Evolutionary conservation across 345 rosid species (phyloP).

Genomic region (Eucalyptus marginata): DNA sequence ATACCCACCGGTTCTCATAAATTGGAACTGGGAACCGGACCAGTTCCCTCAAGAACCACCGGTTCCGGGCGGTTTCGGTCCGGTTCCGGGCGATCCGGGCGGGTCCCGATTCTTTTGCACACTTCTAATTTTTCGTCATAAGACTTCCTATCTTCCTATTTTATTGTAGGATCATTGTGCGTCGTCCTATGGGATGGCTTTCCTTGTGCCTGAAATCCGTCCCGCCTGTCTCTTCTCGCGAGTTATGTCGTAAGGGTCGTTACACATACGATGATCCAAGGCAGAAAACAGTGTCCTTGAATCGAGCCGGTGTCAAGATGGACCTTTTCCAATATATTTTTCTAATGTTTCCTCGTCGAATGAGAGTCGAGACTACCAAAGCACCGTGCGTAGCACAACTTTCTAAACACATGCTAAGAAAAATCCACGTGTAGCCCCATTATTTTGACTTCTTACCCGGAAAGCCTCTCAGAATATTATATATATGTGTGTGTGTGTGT

Average conservation of each 20-base stretch:
- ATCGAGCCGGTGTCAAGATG: neutral
- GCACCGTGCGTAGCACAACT: neutral
- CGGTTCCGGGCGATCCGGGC: no score
- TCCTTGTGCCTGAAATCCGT: neutral
- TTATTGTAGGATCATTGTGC: neutral
- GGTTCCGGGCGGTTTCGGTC: no score
- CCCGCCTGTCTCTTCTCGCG: neutral
- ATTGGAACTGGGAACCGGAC: no score
- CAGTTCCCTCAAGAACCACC: no score
- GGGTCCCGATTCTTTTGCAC: no score
- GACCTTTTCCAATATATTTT: neutral
- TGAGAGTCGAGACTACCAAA: neutral
- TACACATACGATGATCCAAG: neutral
- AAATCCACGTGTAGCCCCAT: neutral
- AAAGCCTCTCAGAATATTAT: neutral
- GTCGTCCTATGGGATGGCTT: neutral
- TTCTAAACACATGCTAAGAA: neutral
- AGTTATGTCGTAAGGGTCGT: neutral
- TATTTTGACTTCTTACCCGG: neutral
- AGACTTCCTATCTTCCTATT: neutral
- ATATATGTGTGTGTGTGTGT: no score
- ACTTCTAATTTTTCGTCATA: neutral
- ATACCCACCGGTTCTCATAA: no score
- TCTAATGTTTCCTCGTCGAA: neutral
- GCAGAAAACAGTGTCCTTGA: neutral